A percentile compares a stretch with the other conserved stretches of the same genome.
Evolutionary conservation across 345 rosid genomes (phyloP).

Genomic region (Eucalyptus paniculata): DNA sequence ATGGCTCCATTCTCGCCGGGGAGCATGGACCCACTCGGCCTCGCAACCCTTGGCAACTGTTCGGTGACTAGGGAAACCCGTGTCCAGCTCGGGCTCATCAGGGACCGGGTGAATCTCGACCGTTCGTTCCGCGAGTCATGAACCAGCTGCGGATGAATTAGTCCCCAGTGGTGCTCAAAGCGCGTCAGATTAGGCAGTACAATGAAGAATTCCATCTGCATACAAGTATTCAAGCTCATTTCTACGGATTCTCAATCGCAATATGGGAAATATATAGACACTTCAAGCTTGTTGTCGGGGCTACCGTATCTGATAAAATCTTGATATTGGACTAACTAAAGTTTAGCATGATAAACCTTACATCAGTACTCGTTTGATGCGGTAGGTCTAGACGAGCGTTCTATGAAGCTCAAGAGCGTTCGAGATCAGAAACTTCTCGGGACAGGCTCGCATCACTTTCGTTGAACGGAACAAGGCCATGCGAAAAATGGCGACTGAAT

Average conservation of each 20-base stretch:
- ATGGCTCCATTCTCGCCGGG: background rate
- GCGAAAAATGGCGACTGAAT: background rate
- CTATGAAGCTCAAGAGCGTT: background rate
- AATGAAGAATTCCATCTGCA: background rate
- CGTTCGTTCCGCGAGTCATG: background rate
- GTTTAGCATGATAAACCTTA: background rate
- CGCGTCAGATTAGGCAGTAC: fast-evolving
- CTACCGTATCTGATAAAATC: background rate
- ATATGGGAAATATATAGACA: background rate
- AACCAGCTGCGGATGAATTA: background rate
- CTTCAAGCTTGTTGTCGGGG: background rate
- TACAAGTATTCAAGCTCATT: background rate
- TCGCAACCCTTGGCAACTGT: background rate
- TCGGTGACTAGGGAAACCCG: background rate
- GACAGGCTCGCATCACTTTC: background rate
- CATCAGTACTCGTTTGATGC: background rate
- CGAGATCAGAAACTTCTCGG: background rate
- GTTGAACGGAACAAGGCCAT: background rate
- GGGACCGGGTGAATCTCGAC: background rate
- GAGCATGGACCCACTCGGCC: background rate
- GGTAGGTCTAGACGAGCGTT: background rate
- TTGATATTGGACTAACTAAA: background rate
- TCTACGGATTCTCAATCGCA: background rate
- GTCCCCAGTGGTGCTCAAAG: background rate
- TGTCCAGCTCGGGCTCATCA: background rate